Percentiles rank a stretch among this genome's conserved stretches.
These are phyloP conservation scores for Mortierella alpina DNA, from an alignment of 192 early-diverging fungal genomes.

Conservation along the genomic window DNA sequence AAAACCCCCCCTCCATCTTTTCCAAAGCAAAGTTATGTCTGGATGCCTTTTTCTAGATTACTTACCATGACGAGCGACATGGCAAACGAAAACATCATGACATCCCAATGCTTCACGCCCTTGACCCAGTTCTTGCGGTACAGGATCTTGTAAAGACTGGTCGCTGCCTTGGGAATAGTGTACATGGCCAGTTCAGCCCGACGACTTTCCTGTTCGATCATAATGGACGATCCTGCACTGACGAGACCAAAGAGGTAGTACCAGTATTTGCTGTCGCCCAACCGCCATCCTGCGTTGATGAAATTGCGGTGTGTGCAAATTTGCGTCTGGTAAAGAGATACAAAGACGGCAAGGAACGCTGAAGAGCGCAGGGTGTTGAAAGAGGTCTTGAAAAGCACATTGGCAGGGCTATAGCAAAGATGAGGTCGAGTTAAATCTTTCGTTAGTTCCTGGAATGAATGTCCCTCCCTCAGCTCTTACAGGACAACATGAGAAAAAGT, in stretches of 20 bases:
- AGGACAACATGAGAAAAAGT: background rate
- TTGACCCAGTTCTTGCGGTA: slow-evolving; percentile 67
- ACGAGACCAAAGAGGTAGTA: slow-evolving; percentile 73
- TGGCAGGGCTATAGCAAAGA: slow-evolving; percentile 56
- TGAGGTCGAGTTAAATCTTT: background rate
- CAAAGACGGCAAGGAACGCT: slow-evolving; percentile 74
- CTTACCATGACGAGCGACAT: slow-evolving; percentile 80
- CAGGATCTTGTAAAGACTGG: slow-evolving; percentile 73
- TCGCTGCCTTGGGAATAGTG: slow-evolving; percentile 77
- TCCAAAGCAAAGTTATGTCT: background rate
- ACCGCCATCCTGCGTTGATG: slow-evolving; percentile 27
- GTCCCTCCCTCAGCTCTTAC: background rate
- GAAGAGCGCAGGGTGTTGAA: slow-evolving; percentile 70
- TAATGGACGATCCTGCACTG: slow-evolving; percentile 63
- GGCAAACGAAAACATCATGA: slow-evolving; percentile 67
- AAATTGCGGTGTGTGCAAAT: slow-evolving; percentile 76
- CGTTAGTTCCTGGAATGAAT: background rate
- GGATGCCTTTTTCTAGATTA: background rate
- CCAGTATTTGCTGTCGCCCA: slow-evolving; percentile 68
- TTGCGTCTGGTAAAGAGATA: slow-evolving; percentile 70
- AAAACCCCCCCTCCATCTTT: too few relatives aligned
- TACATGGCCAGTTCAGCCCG: slow-evolving; percentile 82
- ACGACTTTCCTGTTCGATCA: slow-evolving; percentile 77
- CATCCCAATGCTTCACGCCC: slow-evolving; percentile 69
- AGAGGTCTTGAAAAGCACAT: slow-evolving; percentile 59